phyloP scores from a whole-genome alignment of 306 rosid species.

The Quercus suber region DNA sequence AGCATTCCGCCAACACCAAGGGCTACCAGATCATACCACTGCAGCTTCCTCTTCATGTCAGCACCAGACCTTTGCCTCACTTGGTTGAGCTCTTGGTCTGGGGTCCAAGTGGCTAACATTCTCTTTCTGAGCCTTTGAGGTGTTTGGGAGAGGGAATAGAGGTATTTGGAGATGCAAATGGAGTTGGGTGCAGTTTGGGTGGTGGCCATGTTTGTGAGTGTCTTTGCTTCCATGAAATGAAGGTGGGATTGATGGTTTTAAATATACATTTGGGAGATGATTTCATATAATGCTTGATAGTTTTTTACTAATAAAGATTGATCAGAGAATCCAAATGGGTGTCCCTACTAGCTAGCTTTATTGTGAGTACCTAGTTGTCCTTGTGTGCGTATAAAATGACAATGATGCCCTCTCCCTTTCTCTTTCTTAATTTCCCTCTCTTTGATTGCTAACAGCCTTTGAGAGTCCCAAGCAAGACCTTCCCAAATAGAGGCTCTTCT shows the following conservation, averaged over 20 bases:
- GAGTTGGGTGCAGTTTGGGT: conserved; percentile 22
- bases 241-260: conserved; percentile 41
- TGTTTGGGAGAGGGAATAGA: conserved; percentile 72
- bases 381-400: conserved; percentile 16
- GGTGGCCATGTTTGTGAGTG: conserved; percentile 35
- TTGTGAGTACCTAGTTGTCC: conserved; percentile 31
- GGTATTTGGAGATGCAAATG: conserved; percentile 47
- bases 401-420: background rate
- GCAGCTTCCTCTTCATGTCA: conserved; percentile 82
- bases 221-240: conserved; percentile 21
- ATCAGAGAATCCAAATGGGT: conserved; percentile 27
- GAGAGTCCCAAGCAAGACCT: conserved; percentile 23
- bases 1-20: conserved; percentile 98
- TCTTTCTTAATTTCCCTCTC: background rate
- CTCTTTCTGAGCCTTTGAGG: conserved; percentile 77
- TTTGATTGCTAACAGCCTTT: conserved; percentile 1
- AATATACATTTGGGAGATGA: conserved; percentile 43
- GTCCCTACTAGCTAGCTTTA: conserved; percentile 33
- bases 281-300: conserved; percentile 26
- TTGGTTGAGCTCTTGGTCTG: conserved; percentile 84
- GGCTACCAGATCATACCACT: conserved; percentile 77
- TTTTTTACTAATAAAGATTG: conserved; percentile 23
- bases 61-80: conserved; percentile 89
- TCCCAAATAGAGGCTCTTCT: conserved; percentile 6
- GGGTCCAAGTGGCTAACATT: conserved; percentile 95